Percentiles rank a stretch among this genome's conserved stretches.
Evolutionary conservation across 2,329 filamentous ascomycete species (phyloP).

Genomic region (Ceratocystis papillata): DNA sequence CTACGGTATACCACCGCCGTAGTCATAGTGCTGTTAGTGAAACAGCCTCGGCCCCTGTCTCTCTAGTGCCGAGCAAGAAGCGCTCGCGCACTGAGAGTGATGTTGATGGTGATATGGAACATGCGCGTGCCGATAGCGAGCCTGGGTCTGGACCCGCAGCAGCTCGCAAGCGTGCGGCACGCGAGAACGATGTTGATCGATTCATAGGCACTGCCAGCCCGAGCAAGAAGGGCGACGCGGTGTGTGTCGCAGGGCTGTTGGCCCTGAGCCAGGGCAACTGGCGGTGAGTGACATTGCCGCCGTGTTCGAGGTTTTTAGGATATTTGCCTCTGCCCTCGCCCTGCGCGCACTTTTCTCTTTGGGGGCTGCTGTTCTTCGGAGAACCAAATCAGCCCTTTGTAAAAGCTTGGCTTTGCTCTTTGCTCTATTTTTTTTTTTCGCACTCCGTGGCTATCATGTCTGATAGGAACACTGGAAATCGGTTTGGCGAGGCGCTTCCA

Average conservation of each 20-base stretch:
- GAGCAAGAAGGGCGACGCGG: slow-evolving; percentile 69
- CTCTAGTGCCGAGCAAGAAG: slow-evolving; percentile 22
- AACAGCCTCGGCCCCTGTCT: slow-evolving; percentile 21
- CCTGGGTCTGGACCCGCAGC: not conserved
- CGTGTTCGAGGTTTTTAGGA: not conserved
- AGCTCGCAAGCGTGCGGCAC: slow-evolving; percentile 26
- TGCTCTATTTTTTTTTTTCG: too few species aligned
- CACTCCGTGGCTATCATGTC: slow-evolving; percentile 14
- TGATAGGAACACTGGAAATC: not conserved
- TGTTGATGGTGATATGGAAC: not conserved
- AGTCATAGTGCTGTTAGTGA: not conserved
- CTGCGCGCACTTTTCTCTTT: not conserved
- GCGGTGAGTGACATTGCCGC: slow-evolving; percentile 30
- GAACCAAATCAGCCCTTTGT: not conserved
- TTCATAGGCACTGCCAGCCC: slow-evolving; percentile 63
- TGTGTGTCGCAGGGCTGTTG: slow-evolving; percentile 79
- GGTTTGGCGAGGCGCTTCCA: not conserved
- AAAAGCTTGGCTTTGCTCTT: slow-evolving; percentile 8
- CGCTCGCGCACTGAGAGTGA: slow-evolving; percentile 18
- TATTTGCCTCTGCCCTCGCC: not conserved
- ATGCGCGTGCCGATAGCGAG: not conserved
- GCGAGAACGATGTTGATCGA: slow-evolving; percentile 52
- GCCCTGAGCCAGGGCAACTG: slow-evolving; percentile 89
- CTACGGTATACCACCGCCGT: not conserved
- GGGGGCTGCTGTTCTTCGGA: too few species aligned